Base-by-base conservation (phyloP, 1,284 basidiomycete species). In the Baeospora myosura region DNA sequence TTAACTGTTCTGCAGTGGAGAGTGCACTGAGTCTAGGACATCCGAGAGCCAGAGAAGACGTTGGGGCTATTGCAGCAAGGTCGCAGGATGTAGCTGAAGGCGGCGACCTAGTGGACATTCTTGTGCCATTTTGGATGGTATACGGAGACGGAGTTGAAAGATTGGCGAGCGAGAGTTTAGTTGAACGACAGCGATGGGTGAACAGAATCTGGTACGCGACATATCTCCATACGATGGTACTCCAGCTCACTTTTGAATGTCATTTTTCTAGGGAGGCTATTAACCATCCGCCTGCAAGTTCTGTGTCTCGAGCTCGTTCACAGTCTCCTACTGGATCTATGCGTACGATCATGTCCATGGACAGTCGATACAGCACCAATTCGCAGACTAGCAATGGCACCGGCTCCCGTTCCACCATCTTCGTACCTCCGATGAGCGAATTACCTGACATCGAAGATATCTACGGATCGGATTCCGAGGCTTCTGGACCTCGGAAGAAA, bases 71-170 rank as follows among this genome's bases (percentile, higher is more conserved):
- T 20, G 87, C 89, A 4, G 90, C 88, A 1, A 69, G 69, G 39
- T 59, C 72, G 44, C 86, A 76, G 43, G 68, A 68, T 30, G 61
- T 61, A 8, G 30, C 22, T 2, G 74, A 66, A 41, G 69, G 65
- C 14, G 69, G 67, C 16, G 70, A 72, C 12, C 56, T 82, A 41
- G 71, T 83, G 58, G 81, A 89, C 48, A 71, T 77, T 42, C 58
- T 94, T 5, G 88, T 88, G 42, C 90, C 90, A 0, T 93, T 94
- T 64, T 88, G 91, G 55, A 72, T 94, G 64, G 56, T 90, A 24
- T 94, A 94, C 55, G 74, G 75, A 14, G 91, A 94, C 58, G 90
- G 90, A 2, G 79, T 88, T 1, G 91, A 94, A 58, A 65, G 89
- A 8, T 58, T 94, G 8, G 90, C 81, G 1, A 81, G 87, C 16